Base-by-base conservation (phyloP, 1,139 yeast genomes). In the Pichia sp. region DNA sequence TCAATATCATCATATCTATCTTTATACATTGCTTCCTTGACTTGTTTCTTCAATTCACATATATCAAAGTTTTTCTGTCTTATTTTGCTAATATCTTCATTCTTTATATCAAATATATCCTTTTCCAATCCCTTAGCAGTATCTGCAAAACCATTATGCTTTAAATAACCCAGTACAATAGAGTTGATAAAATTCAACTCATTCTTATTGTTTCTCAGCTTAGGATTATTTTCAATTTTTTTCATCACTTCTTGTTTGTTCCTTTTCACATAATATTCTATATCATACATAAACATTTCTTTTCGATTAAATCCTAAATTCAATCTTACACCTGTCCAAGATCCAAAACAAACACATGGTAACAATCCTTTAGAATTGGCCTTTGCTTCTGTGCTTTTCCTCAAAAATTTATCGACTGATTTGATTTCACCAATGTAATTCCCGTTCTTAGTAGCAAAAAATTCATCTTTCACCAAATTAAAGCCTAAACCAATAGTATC, bases 401-500 rank as follows among this genome's bases (percentile, higher is more conserved):
- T 41, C 1, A 44, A 15, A 21, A 42, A 44, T 18, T 20, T 39
- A 17, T 34, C 34, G 19, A 44, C 14, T 6, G 46, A 42, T 3
- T 24, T 30, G 2, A 80, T 79, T 30, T 66, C 62, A 0, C 80
- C 81, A 36, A 78, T 54, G 35, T 61, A 62, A 6, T 84, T 71
- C 3, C 96, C 96, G 60, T 89, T 88, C 59, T 84, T 79, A 0
- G 96, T 88, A 49, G 77, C 77, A 53, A 88, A 89, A 3, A 86
- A 69, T 0, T 77, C 65, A 35, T 74, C 72, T 34, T 74, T 74
- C 22, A 73, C 67, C 52, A 76, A 83, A 62, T 88, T 83, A 22
- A 86, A 69, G 3, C 96, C 96, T 59, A 93, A 82, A 0, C 97
- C 97, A 48, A 89, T 69, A 2, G 74, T 68, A 59, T 88, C 96